Base-by-base conservation (phyloP, 2,329 filamentous ascomycete species). In the Phyllachora maydis region DNA sequence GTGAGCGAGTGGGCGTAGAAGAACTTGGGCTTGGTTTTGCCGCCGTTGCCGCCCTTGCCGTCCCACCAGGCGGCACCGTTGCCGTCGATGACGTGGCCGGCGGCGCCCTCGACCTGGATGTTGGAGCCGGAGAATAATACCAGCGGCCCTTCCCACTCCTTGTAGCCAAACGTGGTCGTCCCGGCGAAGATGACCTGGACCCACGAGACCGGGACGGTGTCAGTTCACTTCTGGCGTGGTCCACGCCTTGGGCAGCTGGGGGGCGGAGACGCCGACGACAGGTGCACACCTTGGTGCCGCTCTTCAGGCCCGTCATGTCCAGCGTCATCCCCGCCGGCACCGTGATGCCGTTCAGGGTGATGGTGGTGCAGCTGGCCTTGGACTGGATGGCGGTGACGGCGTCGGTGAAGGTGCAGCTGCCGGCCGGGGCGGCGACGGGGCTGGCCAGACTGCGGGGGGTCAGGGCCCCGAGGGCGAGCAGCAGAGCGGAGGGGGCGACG, bases 101-200 rank as follows among this genome's bases (percentile, higher is more conserved):
- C 33, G 12, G 56, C 56, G 22, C 60, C 62, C 6, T 49, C 49
- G 18, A 73, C 50, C 14, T 52, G 53, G 33, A 72, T 54, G 30
- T 51, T 47, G 17, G 43, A 59, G 19, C 70, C 71, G 2, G 59
- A 59, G 30, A 75, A 50, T 14, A 56, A 55, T 34, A 77, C 54
- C 9, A 77, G 50, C 21, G 70, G 70, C 0, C 71, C 70, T 2
- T 42, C 40, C 70, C 69, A 76, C 35, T 70, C 60, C 31, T 63
- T 50, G 46, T 72, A 74, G 11, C 54, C 69, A 36, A 70, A 77
- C 25, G 60, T 65, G n/a, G 70, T 76, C 9, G 52, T 62, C 20
- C 71, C 72, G 27, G 63, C 43, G 43, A 76, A 76, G 34, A 59
- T 62, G 30, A 74, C 55, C 45, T 52, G 9, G 15, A 11, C 6